Conservation (phyloP, 768 basidiomycete genomes). For the Lactarius hengduanensis region DNA sequence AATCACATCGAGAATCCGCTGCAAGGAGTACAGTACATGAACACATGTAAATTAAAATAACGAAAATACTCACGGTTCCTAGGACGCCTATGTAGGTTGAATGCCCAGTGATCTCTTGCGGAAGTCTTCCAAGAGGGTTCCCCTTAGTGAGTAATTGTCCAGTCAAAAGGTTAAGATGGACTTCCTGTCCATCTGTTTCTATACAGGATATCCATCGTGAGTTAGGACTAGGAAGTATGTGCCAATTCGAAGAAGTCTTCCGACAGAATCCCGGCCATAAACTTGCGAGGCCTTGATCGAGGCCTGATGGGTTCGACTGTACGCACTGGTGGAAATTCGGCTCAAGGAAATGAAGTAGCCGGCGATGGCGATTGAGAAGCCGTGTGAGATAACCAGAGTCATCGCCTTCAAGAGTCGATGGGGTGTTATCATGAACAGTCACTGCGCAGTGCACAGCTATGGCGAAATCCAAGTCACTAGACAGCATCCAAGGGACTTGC, state of each 20-base stretch:
- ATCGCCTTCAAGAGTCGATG: neutral
- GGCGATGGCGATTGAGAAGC: constrained; percentile 4
- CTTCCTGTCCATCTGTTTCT: neutral
- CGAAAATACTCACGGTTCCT: neutral
- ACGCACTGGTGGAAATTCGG: neutral
- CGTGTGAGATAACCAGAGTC: neutral
- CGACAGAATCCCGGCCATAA: constrained; percentile 11
- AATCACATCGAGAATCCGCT: constrained; percentile 8
- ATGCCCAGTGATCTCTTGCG: constrained; percentile 2
- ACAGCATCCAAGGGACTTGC: neutral
- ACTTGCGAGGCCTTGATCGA: neutral
- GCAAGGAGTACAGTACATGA: neutral
- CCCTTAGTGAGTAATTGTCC: constrained; percentile 6
- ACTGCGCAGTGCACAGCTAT: constrained; percentile 19
- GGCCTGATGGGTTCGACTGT: neutral
- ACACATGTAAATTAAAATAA: neutral
- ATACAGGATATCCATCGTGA: constrained; percentile 16
- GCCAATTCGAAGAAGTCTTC: constrained; percentile 8
- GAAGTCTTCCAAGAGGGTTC: constrained; percentile 7
- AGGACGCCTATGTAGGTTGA: constrained; percentile 2
- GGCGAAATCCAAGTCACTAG: constrained; percentile 1
- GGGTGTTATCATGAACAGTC: constrained; percentile 9
- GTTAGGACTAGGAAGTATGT: constrained; percentile 4
- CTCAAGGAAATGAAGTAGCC: constrained; percentile 4
- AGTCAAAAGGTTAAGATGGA: constrained; percentile 9